These are phyloP conservation scores for Tetradesmus obliquus DNA, from an alignment of 139 green algal species.

Conservation along the genomic window DNA sequence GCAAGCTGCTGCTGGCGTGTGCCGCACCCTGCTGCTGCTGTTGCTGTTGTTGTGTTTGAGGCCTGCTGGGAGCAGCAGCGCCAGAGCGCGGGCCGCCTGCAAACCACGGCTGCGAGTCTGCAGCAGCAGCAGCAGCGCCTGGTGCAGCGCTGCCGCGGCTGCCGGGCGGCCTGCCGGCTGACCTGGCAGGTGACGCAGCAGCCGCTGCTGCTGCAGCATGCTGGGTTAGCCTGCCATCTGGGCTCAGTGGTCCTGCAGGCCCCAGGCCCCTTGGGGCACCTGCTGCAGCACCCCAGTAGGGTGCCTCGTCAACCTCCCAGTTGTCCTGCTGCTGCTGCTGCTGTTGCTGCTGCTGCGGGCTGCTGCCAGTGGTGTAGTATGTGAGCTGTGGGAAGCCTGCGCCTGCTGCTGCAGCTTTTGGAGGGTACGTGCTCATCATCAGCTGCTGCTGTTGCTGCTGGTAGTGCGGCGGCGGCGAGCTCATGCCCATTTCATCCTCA, in stretches of 20 bases:
- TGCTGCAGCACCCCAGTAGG: neutral
- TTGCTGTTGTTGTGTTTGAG: neutral
- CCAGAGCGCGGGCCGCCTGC: neutral
- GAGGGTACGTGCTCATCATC: slow-evolving; percentile 5
- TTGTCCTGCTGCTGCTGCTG: neutral
- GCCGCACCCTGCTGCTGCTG: neutral
- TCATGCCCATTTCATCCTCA: neutral
- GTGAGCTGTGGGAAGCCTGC: neutral
- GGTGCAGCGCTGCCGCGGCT: neutral
- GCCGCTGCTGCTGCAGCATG: neutral
- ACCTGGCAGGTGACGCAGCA: neutral
- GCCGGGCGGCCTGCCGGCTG: neutral
- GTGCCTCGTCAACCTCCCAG: neutral
- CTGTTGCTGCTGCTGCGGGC: neutral
- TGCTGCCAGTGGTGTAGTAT: neutral
- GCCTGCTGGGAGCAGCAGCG: neutral
- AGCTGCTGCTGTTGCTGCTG: neutral
- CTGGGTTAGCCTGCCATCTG: neutral
- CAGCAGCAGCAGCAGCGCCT: neutral
- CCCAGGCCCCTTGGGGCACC: neutral
- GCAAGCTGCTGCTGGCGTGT: neutral
- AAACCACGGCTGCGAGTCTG: slow-evolving; percentile 7
- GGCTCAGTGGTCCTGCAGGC: too few relatives aligned
- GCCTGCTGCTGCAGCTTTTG: neutral
- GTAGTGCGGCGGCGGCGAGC: neutral